Evolutionary conservation across 192 early-diverging fungal species (phyloP).

Genomic region (Entrophospora sp.): DNA sequence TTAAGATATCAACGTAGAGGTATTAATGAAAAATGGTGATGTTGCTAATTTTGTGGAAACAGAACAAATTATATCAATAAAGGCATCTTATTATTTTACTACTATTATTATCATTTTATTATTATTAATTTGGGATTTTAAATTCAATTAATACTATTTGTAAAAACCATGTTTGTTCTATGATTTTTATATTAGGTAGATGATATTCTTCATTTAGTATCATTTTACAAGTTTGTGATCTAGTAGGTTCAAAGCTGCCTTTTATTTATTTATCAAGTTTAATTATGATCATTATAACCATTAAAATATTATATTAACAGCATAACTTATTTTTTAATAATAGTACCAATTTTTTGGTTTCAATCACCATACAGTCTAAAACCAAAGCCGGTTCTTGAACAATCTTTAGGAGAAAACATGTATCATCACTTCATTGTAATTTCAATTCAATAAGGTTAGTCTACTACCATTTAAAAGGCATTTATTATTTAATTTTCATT

Average conservation of each 20-base stretch:
- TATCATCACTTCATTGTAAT: slow-evolving; percentile 44
- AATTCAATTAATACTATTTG: slow-evolving; percentile 31
- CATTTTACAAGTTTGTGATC: no score
- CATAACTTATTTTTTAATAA: background rate
- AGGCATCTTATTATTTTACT: slow-evolving; percentile 22
- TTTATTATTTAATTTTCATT: background rate
- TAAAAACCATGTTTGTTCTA: no score
- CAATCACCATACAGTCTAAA: slow-evolving; percentile 64
- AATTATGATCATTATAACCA: background rate
- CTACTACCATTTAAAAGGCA: slow-evolving; percentile 22
- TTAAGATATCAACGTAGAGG: slow-evolving; percentile 87
- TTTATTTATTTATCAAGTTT: no score
- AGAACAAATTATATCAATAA: slow-evolving; percentile 75
- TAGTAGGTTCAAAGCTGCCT: no score
- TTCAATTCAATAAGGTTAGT: slow-evolving; percentile 45
- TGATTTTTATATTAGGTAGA: no score
- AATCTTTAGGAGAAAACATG: slow-evolving; percentile 44
- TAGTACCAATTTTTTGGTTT: slow-evolving; percentile 63
- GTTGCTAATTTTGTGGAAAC: slow-evolving; percentile 97
- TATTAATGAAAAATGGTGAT: slow-evolving; percentile 72
- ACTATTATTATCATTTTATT: background rate
- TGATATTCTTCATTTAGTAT: no score
- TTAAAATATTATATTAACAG: background rate
- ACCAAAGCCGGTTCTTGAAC: slow-evolving; percentile 52
- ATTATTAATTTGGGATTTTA: slow-evolving; percentile 30